These are phyloP conservation scores for Amanita pseudoporphyria DNA, from an alignment of 768 basidiomycete species.

Conservation along the genomic window DNA sequence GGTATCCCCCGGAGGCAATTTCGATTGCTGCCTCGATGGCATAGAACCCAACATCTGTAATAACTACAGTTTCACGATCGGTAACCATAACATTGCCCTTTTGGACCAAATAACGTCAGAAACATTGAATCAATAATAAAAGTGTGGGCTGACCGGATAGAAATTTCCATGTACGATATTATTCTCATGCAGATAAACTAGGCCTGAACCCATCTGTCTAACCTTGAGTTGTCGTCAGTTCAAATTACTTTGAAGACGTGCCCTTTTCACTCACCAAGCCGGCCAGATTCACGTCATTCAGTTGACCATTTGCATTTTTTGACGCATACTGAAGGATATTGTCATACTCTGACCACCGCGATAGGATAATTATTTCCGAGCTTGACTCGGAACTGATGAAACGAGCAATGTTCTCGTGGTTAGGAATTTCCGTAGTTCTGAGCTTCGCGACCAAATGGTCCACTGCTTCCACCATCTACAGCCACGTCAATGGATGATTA, in stretches of 20 bases:
- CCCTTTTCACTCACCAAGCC: neutral
- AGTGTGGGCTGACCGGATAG: neutral
- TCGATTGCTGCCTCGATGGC: neutral
- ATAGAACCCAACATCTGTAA: neutral
- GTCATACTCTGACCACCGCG: neutral
- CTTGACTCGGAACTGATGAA: neutral
- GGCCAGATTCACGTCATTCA: neutral
- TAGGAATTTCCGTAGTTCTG: neutral
- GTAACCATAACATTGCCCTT: neutral
- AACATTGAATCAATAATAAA: neutral
- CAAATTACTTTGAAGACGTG: neutral
- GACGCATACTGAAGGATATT: neutral
- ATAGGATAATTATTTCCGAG: neutral
- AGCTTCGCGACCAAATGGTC: neutral
- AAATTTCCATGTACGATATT: neutral
- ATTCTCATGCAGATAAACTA: neutral
- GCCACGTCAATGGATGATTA: neutral
- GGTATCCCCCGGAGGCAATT: neutral
- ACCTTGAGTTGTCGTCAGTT: neutral
- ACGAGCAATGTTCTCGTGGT: neutral
- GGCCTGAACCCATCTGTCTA: neutral
- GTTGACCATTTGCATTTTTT: neutral
- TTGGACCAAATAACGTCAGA: neutral
- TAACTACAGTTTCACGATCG: neutral
- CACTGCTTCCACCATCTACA: neutral